phyloP scores from a whole-genome alignment of 2,329 filamentous ascomycete species.

The Amphichorda felina region DNA sequence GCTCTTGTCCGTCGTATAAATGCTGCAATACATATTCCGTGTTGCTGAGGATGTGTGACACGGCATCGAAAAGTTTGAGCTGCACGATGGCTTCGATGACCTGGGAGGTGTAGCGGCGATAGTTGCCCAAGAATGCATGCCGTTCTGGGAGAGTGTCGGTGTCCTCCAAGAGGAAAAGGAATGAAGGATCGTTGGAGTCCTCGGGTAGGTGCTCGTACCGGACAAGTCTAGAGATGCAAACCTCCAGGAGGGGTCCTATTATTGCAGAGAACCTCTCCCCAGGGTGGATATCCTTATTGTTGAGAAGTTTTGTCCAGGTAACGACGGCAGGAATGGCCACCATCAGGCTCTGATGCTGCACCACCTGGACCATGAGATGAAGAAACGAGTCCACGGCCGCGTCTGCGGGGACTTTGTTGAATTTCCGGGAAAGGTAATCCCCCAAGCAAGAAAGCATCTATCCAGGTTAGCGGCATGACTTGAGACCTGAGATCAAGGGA shows the following conservation, averaged over 20 bases:
- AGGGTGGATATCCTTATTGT: constrained; percentile 54
- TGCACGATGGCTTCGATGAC: constrained; percentile 81
- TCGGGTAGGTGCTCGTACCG: constrained; percentile 81
- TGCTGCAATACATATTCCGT: constrained; percentile 64
- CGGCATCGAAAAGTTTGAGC: constrained; percentile 70
- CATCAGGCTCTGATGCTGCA: constrained; percentile 76
- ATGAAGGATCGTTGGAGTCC: constrained; percentile 67
- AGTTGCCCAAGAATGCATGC: constrained; percentile 92
- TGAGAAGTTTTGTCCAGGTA: constrained; percentile 76
- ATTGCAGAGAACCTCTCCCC: constrained; percentile 49
- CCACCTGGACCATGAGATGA: constrained; percentile 64
- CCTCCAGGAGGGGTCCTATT: constrained; percentile 67
- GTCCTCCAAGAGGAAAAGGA: constrained; percentile 79
- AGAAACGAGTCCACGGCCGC: constrained; percentile 64
- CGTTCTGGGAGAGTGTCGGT: constrained; percentile 90
- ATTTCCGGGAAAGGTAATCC: constrained; percentile 72
- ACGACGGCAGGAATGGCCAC: constrained; percentile 90
- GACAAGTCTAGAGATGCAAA: constrained; percentile 72
- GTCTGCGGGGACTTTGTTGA: constrained; percentile 49
- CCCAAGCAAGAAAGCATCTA: constrained; percentile 79
- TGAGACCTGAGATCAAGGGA: neutral
- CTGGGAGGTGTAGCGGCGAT: constrained; percentile 77
- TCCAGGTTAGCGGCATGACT: neutral
- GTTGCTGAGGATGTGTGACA: constrained; percentile 74
- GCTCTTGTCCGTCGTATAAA: constrained; percentile 58